A percentile compares a stretch with the other conserved stretches of the same genome.
Evolutionary conservation across 495 filamentous ascomycete genomes (phyloP).

Genomic region (Talaromyces adpressus): DNA sequence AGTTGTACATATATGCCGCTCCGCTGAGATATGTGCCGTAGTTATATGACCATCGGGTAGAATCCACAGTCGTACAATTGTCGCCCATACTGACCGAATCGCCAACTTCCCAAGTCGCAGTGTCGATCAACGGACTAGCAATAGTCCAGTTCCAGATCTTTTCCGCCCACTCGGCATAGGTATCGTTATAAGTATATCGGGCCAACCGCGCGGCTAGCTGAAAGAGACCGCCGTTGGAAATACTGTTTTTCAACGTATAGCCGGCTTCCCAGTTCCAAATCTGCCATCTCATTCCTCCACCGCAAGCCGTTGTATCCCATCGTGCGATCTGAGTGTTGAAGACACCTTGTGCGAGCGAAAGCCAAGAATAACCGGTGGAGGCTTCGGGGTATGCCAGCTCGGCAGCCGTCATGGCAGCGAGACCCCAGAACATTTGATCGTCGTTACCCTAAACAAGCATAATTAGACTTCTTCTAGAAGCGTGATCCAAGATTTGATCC

Average conservation of each 20-base stretch:
- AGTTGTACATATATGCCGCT: slow-evolving; percentile 66
- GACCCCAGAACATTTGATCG: slow-evolving; percentile 63
- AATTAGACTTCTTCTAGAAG: slow-evolving; percentile 10
- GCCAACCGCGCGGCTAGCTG: slow-evolving; percentile 66
- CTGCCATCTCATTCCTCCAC: slow-evolving; percentile 45
- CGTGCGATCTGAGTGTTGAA: slow-evolving; percentile 57
- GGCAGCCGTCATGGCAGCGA: slow-evolving; percentile 61
- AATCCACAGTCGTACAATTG: slow-evolving; percentile 22
- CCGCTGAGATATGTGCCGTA: slow-evolving; percentile 60
- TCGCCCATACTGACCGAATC: slow-evolving; percentile 38
- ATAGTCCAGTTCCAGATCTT: slow-evolving; percentile 62
- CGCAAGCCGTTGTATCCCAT: slow-evolving; percentile 42
- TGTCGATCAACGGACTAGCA: slow-evolving; percentile 44
- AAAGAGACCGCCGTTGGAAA: slow-evolving; percentile 63
- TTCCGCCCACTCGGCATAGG: slow-evolving; percentile 64
- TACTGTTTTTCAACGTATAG: slow-evolving; percentile 55
- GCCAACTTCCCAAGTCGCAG: slow-evolving; percentile 52
- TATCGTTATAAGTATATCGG: slow-evolving; percentile 61
- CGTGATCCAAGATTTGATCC: neutral
- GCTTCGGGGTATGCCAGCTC: slow-evolving; percentile 58
- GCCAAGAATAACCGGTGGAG: slow-evolving; percentile 48
- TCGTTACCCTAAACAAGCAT: slow-evolving; percentile 47
- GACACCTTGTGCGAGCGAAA: slow-evolving; percentile 63
- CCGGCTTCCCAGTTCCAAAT: slow-evolving; percentile 35
- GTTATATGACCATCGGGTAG: slow-evolving; percentile 65